Conservation (phyloP, 169 alveolate species). For the Cryptosporidium bovis region DNA sequence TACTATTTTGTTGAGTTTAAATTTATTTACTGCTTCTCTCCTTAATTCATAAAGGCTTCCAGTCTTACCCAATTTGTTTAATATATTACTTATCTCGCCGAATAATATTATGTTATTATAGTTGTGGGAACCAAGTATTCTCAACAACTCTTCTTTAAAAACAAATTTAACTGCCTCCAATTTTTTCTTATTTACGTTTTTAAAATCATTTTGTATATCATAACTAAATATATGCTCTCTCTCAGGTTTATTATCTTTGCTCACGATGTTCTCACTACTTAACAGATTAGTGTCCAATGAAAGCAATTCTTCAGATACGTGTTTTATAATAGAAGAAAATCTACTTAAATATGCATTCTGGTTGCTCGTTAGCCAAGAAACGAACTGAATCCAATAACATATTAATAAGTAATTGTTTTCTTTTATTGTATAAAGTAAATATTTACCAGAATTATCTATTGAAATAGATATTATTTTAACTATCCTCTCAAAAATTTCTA, state of each 20-base stretch:
- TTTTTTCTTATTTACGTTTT: neutral
- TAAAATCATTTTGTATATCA: too few species aligned
- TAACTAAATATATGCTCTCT: too few species aligned
- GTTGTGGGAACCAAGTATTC: conserved; percentile 30
- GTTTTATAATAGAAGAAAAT: conserved; percentile 18
- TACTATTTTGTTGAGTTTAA: neutral
- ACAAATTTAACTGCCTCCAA: conserved; percentile 32
- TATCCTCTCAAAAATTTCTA: conserved; percentile 32
- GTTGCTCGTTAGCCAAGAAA: conserved; percentile 41
- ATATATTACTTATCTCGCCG: conserved; percentile 36
- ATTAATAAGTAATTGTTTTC: conserved; percentile 2
- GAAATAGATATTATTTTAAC: conserved; percentile 1
- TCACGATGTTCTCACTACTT: neutral
- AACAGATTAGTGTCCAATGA: neutral
- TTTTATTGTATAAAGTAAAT: neutral
- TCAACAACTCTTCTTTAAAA: conserved; percentile 31
- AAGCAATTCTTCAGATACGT: conserved; percentile 4
- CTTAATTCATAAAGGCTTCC: conserved; percentile 32
- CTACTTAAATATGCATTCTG: conserved; percentile 7
- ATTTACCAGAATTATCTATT: conserved; percentile 22
- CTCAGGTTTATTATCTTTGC: too few species aligned
- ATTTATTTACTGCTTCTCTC: conserved; percentile 46
- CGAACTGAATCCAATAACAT: conserved; percentile 48
- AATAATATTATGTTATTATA: conserved; percentile 17
- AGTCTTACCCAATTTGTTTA: conserved; percentile 17